Base-by-base conservation (phyloP, 805 yeast genomes). In the Metschnikowia cerradonensis region DNA sequence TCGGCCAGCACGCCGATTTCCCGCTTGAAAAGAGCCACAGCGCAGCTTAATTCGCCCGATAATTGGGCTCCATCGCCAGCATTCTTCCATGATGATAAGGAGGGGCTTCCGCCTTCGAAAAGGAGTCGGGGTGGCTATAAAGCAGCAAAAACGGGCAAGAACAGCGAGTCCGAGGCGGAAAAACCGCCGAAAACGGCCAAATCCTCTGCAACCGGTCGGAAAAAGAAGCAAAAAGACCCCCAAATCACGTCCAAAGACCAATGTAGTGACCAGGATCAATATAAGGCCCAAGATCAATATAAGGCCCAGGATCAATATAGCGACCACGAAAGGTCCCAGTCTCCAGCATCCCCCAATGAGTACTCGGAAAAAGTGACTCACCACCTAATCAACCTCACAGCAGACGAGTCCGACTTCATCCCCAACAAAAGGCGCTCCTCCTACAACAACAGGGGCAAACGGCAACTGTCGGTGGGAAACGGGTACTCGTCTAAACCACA, bases 401-500 rank as follows among this genome's bases (percentile, higher is more conserved):
- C 58, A 13, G 46, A 56, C 30, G 44, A 37, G 22, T 51, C 52
- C 3, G 50, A 44, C 19, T 23, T 32, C 10, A n/a, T 38, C 19
- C 45, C 48, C n/a, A 52, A 44, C 39, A 47, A 39, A 11, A 47
- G 56, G 34, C 46, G 56, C 15, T 50, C 80, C 1, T 81, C 86
- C 1, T 66, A 83, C 55, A 63, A 76, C 37, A 77, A 78, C 48
- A 70, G 94, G 33, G 94, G 94, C 6, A 84, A 84, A 59, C 67
- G 94, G 30, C 79, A 83, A 2, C 86, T 88, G 60, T 83, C 90
- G 0, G 78, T 86, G 6, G 90, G 91, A 1, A 85, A 84, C 60
- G 92, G 91, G 2, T 81, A 81, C 57, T 73, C 72, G 2, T 88
- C 84, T 0, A 77, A 76, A 31, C 91, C 91, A 1, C 91, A 86